Conservation (phyloP, 208 protist species). For the Acanthamoeba rhysodes region DNA sequence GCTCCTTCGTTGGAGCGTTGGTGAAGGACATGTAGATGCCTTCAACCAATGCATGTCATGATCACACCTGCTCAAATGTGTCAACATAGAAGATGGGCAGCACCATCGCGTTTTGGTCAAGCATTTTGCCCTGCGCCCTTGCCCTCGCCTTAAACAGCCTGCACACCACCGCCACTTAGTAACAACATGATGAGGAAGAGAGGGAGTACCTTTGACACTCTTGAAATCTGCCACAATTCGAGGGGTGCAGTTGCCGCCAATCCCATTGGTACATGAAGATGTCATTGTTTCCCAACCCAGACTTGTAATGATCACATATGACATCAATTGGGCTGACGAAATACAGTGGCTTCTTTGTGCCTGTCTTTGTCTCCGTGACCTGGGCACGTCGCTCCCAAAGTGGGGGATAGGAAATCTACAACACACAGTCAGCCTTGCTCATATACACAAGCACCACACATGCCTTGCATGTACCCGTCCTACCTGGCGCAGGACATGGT, state of each 20-base stretch:
- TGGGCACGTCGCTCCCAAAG: background rate
- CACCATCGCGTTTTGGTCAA: background rate
- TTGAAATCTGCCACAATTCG: background rate
- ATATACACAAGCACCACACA: background rate
- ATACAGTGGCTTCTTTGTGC: background rate
- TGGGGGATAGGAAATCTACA: background rate
- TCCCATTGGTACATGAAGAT: background rate
- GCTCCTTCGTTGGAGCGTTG: background rate
- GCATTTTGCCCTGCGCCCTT: background rate
- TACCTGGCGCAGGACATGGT: background rate
- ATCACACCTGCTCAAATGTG: background rate
- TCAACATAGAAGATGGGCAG: background rate
- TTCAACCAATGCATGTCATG: background rate
- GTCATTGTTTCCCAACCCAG: background rate
- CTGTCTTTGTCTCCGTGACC: background rate
- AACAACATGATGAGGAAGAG: background rate
- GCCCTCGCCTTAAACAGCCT: background rate
- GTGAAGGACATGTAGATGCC: background rate
- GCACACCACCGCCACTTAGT: too few species aligned
- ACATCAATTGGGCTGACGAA: conserved; percentile 4
- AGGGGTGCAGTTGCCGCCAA: background rate
- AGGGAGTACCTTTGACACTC: background rate
- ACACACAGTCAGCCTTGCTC: background rate
- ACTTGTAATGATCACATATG: background rate
- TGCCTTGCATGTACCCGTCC: background rate